Conservation (phyloP, 2,329 filamentous ascomycete species). For the Pseudogymnoascus sp. region DNA sequence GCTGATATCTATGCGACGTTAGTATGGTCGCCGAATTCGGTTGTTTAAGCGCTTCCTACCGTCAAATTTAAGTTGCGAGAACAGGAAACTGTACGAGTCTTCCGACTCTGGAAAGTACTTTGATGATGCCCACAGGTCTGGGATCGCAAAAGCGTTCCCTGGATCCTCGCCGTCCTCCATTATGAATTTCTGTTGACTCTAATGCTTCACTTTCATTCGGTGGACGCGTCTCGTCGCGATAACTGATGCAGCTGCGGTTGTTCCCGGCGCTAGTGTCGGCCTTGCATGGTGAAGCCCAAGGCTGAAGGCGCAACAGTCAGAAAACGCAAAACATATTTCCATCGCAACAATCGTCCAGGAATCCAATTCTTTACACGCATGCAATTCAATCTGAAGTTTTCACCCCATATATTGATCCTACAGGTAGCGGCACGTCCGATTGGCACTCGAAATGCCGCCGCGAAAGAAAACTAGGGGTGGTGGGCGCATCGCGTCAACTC, state of each 20-base stretch:
- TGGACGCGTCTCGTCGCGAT: conserved; percentile 8
- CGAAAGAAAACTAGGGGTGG: conserved; percentile 57
- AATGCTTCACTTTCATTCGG: neutral
- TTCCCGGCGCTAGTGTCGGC: conserved; percentile 13
- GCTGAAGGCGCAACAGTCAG: conserved; percentile 8
- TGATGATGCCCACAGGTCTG: conserved; percentile 51
- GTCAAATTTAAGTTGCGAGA: conserved; percentile 25
- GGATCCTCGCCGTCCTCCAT: conserved; percentile 34
- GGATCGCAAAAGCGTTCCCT: conserved; percentile 54
- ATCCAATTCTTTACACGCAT: neutral
- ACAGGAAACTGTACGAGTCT: conserved; percentile 26
- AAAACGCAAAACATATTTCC: conserved; percentile 9
- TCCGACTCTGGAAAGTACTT: conserved; percentile 33
- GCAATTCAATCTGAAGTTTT: neutral
- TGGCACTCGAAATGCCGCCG: conserved; percentile 51
- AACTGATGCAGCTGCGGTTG: conserved; percentile 9
- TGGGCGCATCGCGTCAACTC: conserved; percentile 49
- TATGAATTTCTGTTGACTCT: conserved; percentile 16
- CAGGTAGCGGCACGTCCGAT: neutral
- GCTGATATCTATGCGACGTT: conserved; percentile 23
- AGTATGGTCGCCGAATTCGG: neutral
- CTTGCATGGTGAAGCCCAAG: conserved; percentile 8
- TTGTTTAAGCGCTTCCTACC: conserved; percentile 15
- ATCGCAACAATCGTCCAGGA: neutral
- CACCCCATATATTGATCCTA: conserved; percentile 1